Conservation (phyloP, 768 basidiomycete genomes). For the Rhizopogon salebrosus region DNA sequence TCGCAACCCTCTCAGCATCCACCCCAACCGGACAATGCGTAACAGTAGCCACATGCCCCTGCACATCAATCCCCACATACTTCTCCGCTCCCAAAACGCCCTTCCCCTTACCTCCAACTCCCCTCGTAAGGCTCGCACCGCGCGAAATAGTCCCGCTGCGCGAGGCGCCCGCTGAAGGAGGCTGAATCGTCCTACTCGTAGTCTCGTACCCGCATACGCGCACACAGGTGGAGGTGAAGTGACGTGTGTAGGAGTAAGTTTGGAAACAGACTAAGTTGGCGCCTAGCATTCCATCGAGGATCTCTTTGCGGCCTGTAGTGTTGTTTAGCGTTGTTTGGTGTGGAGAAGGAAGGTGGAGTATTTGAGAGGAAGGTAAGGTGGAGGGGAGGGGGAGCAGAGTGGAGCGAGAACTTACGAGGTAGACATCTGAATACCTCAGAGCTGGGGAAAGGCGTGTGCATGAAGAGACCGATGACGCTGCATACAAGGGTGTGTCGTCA, state of each 20-base stretch:
- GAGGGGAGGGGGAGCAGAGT: not conserved
- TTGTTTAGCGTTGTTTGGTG: slow-evolving; percentile 2
- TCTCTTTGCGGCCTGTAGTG: slow-evolving; percentile 71
- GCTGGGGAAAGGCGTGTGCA: slow-evolving; percentile 97
- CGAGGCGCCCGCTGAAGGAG: not conserved
- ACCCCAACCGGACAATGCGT: slow-evolving; percentile 94
- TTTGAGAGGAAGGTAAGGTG: too few relatives aligned
- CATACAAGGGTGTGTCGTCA: not conserved
- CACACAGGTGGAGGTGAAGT: slow-evolving; percentile 92
- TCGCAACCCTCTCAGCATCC: slow-evolving; percentile 83
- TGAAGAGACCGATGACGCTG: slow-evolving; percentile 79
- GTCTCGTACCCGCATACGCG: slow-evolving; percentile 96
- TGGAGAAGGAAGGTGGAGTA: too few relatives aligned
- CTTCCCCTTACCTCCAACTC: not conserved
- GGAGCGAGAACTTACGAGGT: slow-evolving; percentile 80
- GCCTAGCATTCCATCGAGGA: slow-evolving; percentile 96
- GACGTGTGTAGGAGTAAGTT: slow-evolving; percentile 93
- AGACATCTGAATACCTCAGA: slow-evolving; percentile 94
- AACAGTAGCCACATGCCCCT: slow-evolving; percentile 78
- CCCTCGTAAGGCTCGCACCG: slow-evolving; percentile 8
- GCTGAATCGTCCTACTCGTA: slow-evolving; percentile 27
- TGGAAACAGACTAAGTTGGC: slow-evolving; percentile 97
- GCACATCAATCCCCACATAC: slow-evolving; percentile 64
- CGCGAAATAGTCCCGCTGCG: slow-evolving; percentile 4
- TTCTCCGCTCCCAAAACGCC: slow-evolving; percentile 13